These are phyloP conservation scores for Suillus clintonianus DNA, from an alignment of 768 basidiomycete species.

Conservation along the genomic window DNA sequence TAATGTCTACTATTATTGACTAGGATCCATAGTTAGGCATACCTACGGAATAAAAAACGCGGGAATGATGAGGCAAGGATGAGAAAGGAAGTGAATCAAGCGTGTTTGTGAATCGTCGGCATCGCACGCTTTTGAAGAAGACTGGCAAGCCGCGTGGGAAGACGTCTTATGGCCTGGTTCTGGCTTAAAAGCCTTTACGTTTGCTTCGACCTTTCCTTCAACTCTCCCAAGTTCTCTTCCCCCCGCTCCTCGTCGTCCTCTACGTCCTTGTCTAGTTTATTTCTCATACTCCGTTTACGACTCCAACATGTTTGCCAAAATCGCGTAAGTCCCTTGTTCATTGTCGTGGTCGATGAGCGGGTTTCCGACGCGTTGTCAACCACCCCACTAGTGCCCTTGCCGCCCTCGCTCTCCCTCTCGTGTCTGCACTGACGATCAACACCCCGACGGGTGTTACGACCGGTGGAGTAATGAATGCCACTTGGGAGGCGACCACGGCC, in stretches of 20 bases:
- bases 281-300: constrained; percentile 14
- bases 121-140: constrained; percentile 12
- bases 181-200: constrained; percentile 18
- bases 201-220: constrained; percentile 2
- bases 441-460: constrained; percentile 36
- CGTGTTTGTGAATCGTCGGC: constrained; percentile 16
- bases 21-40: neutral
- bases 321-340: constrained; percentile 38
- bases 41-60: constrained; percentile 12
- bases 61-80: constrained; percentile 3
- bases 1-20: constrained; percentile 5
- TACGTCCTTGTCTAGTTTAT: constrained; percentile 3
- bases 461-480: constrained; percentile 40
- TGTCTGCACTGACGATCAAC: constrained; percentile 45
- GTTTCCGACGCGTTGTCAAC: constrained; percentile 29
- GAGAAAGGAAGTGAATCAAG: constrained; percentile 16
- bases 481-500: constrained; percentile 42
- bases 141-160: constrained; percentile 21
- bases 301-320: constrained; percentile 52
- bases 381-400: constrained; percentile 37
- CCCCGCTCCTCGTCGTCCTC: constrained; percentile 15
- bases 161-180: neutral
- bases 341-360: neutral
- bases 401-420: constrained; percentile 46
- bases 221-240: constrained; percentile 19